Evolutionary conservation across 176 grass and related monocot species (phyloP), one percentile per base, ranked within the genome.

Genomic region (Cenchrus americanus): DNA sequence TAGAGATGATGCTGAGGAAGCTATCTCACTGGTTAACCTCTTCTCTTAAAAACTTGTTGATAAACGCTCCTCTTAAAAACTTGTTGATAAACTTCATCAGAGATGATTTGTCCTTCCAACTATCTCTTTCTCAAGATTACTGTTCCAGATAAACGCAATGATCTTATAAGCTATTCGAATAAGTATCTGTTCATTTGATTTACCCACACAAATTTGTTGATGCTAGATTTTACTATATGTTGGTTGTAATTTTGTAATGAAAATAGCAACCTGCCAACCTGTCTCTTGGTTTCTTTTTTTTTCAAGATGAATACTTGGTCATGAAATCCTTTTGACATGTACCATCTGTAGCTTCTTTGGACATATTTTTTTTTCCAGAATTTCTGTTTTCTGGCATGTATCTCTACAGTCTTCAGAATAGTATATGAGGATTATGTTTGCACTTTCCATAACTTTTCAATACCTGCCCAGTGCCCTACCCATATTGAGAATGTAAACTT

Each of bases 1-100:
- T 82, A 95, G 89, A 86, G 96, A 98, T 64, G 96, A 98, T 80
- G 87, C 92, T 80, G 96, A 98, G 54, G 92, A 98, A 93, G 95
- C 95, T 69, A 98, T 98, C 63, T 98, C 96, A 34, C 82, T 98
- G 96, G 96, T 98, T 84, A 76, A 79, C 60, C 43, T 73, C 66
- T 84, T 71, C 42, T 66, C 4, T 75, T 62, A 59, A 62, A 66
- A 83, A 30, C 42, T 42, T 57, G 7, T 37, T 3, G 34, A 37
- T 37, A 37, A 37, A 37, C 34, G 4, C 34, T 37, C 34, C 34
- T 37, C 34, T 37, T 37, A 37, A 4, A 65, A 83, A 42, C 52
- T 41, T 69, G 9, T 12, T 37, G 34, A 37, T 3, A 37, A 37
- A 37, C 4, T 37, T 37, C 34, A 37, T 37, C 4, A 37, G 34